Conservation (phyloP, 257 asterid genomes). For the Lycium barbarum region DNA sequence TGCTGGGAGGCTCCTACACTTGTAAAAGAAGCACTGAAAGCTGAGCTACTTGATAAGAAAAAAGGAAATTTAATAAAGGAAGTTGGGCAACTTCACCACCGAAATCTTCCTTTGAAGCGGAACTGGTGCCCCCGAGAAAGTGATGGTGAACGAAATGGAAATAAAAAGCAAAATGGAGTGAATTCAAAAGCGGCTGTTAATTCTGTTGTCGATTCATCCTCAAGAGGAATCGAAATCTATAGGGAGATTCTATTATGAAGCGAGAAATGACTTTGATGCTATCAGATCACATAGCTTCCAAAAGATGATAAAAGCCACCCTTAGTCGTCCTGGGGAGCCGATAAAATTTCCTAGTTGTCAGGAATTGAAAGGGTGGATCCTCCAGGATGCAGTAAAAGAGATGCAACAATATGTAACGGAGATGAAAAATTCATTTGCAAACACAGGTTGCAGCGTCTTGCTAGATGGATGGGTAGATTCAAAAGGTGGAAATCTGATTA, state of each 20-base stretch:
- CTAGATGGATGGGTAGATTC: slow-evolving; percentile 65
- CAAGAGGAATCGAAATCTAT: slow-evolving; percentile 37
- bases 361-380: too few species aligned
- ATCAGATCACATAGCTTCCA: slow-evolving; percentile 49
- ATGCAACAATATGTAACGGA: too few species aligned
- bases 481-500: slow-evolving; percentile 44
- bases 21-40: too few species aligned
- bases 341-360: slow-evolving; percentile 48
- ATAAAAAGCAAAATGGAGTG: slow-evolving; percentile 31
- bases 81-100: slow-evolving; percentile 25
- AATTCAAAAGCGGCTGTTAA: slow-evolving; percentile 8
- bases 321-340: slow-evolving; percentile 16
- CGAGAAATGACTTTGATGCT: slow-evolving; percentile 45
- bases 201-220: slow-evolving; percentile 12
- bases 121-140: slow-evolving; percentile 23
- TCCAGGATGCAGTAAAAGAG: too few species aligned
- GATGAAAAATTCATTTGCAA: slow-evolving; percentile 51
- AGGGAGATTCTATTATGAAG: slow-evolving; percentile 59
- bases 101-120: slow-evolving; percentile 35
- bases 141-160: slow-evolving; percentile 1
- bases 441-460: slow-evolving; percentile 65
- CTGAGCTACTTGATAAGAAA: slow-evolving; percentile 38
- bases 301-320: slow-evolving; percentile 43
- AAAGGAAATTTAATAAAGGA: slow-evolving; percentile 31
- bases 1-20: slow-evolving; percentile 28